Percentiles rank a stretch among this genome's conserved stretches.
These are phyloP conservation scores for Penicillium paxilli DNA, from an alignment of 495 filamentous ascomycete genomes.

Conservation along the genomic window DNA sequence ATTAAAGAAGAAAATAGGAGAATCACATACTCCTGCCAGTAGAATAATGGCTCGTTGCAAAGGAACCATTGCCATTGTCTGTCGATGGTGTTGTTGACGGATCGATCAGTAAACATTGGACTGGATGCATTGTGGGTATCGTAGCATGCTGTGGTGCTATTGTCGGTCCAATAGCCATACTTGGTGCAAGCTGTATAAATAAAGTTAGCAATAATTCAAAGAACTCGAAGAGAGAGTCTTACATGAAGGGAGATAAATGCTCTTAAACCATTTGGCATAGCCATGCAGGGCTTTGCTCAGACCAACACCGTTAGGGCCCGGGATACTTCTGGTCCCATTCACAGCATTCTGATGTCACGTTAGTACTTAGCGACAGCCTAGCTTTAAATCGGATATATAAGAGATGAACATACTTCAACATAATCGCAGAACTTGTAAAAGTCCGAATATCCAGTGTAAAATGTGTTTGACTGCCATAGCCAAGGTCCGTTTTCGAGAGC, in stretches of 20 bases:
- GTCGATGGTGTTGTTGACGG: constrained; percentile 50
- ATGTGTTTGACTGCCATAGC: constrained; percentile 56
- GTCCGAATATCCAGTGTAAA: constrained; percentile 45
- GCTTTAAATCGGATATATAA: background rate
- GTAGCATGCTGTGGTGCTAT: constrained; percentile 52
- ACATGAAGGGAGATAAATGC: constrained; percentile 48
- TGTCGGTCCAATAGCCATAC: constrained; percentile 50
- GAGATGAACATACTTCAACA: constrained; percentile 46
- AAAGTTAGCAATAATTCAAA: background rate
- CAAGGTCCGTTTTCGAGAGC: constrained; percentile 57
- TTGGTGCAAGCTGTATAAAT: constrained; percentile 31
- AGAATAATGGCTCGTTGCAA: constrained; percentile 66
- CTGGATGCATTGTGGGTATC: constrained; percentile 58
- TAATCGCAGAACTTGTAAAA: constrained; percentile 59
- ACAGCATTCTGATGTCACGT: constrained; percentile 25
- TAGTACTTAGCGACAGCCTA: background rate
- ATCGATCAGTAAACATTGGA: constrained; percentile 55
- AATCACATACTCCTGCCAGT: constrained; percentile 54
- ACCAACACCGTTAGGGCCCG: constrained; percentile 50
- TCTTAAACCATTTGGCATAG: constrained; percentile 55
- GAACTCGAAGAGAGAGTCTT: constrained; percentile 20
- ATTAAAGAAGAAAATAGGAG: background rate
- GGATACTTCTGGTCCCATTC: constrained; percentile 27
- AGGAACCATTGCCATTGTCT: constrained; percentile 67
- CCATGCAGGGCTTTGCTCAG: constrained; percentile 53